These are phyloP conservation scores for Tylopilus sp. DNA, from an alignment of 1,284 basidiomycete genomes.

Conservation along the genomic window DNA sequence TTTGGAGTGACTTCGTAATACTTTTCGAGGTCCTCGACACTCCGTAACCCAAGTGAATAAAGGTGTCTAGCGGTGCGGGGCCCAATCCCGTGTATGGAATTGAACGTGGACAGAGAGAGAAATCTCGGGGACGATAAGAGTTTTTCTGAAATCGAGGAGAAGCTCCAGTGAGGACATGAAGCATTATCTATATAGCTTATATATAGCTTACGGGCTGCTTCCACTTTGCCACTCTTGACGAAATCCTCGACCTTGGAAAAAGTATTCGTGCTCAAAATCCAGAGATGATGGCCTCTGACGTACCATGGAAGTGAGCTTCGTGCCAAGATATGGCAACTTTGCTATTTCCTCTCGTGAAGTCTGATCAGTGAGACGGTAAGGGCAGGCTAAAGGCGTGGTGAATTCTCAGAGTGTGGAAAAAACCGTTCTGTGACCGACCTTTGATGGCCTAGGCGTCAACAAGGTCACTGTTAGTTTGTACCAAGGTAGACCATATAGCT, in stretches of 20 bases:
- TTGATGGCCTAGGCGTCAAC: conserved; percentile 49
- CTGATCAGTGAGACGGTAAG: conserved; percentile 45
- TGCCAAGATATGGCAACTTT: conserved; percentile 57
- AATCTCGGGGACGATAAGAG: conserved; percentile 51
- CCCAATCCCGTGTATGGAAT: conserved; percentile 71
- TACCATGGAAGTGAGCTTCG: conserved; percentile 60
- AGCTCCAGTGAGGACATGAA: not conserved
- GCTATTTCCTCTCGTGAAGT: conserved; percentile 44
- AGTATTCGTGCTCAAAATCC: not conserved
- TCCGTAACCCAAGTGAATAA: conserved; percentile 58
- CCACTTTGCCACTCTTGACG: conserved; percentile 49
- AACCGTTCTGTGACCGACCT: conserved; percentile 38
- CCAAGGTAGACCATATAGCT: conserved; percentile 22
- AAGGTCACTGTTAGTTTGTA: not conserved
- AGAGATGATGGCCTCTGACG: not conserved
- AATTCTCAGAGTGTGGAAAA: not conserved
- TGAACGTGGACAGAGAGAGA: conserved; percentile 52
- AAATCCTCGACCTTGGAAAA: conserved; percentile 58
- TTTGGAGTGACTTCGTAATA: conserved; percentile 51
- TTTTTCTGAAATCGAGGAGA: conserved; percentile 38
- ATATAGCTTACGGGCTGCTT: conserved; percentile 52
- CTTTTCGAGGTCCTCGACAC: conserved; percentile 56
- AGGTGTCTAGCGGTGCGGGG: conserved; percentile 60
- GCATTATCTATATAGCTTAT: conserved; percentile 19
- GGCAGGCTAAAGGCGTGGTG: conserved; percentile 51